Conservation (phyloP, 768 basidiomycete species). For the Phlebiopsis gigantea region DNA sequence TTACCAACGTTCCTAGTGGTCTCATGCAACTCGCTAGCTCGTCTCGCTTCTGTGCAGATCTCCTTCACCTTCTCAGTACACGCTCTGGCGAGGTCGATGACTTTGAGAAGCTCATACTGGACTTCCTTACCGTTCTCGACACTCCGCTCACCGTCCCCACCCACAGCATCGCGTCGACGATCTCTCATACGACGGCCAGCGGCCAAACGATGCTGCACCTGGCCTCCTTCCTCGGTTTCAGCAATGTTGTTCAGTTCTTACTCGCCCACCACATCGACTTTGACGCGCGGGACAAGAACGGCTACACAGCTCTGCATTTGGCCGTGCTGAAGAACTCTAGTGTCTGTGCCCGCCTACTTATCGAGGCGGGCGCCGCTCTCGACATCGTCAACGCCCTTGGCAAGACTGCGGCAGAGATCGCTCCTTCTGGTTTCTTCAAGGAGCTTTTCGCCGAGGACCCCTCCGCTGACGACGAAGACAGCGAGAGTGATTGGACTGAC, state of each 20-base stretch:
- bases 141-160: conserved; percentile 45
- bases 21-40: conserved; percentile 52
- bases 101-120: conserved; percentile 70
- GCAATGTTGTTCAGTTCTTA: conserved; percentile 65
- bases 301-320: conserved; percentile 86
- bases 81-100: conserved; percentile 50
- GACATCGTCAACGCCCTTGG: conserved; percentile 72
- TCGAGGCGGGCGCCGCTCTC: conserved; percentile 76
- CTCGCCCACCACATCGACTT: conserved; percentile 68
- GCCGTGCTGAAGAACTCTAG: conserved; percentile 63
- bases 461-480: conserved; percentile 9
- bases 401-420: conserved; percentile 62
- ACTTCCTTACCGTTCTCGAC: conserved; percentile 78
- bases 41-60: conserved; percentile 40
- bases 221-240: conserved; percentile 73
- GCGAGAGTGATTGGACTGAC: conserved; percentile 23
- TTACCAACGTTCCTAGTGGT: conserved; percentile 8
- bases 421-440: conserved; percentile 40
- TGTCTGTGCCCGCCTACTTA: conserved; percentile 58
- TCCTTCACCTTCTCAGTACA: conserved; percentile 52
- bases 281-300: conserved; percentile 84
- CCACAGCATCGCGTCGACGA: conserved; percentile 43
- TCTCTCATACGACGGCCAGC: conserved; percentile 65
- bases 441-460: conserved; percentile 23
- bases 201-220: conserved; percentile 91